phyloP scores from a whole-genome alignment of 768 basidiomycete species.

The Royoungia palumana region DNA sequence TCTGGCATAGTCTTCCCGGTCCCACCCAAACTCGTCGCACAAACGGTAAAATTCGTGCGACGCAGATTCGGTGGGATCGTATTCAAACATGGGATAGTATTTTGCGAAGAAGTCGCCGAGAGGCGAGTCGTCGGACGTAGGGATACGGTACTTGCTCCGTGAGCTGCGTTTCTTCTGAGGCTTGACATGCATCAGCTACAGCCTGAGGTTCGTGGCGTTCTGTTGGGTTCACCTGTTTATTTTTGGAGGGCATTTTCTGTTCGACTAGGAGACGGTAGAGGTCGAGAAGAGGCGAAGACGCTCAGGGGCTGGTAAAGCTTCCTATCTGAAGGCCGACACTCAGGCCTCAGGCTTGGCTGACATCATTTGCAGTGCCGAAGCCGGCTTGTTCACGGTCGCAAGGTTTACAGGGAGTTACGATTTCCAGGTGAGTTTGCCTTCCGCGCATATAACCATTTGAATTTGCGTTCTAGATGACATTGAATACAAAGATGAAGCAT shows the following conservation, averaged over 20 bases:
- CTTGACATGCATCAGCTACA: neutral
- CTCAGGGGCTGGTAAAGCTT: too few species aligned
- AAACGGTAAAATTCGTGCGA: conserved; percentile 17
- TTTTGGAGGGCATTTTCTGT: neutral
- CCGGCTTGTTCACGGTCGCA: too few species aligned
- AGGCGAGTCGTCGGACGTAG: neutral
- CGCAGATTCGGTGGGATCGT: conserved; percentile 6
- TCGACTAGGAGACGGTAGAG: too few species aligned
- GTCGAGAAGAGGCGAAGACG: too few species aligned
- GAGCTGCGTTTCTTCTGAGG: neutral
- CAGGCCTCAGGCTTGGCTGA: too few species aligned
- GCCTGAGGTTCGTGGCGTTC: neutral
- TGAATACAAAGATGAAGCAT: too few species aligned
- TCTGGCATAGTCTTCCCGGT: neutral
- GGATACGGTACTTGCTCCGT: neutral
- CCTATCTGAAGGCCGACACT: too few species aligned
- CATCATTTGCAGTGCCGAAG: too few species aligned
- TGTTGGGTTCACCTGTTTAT: neutral
- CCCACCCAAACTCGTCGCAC: conserved; percentile 12
- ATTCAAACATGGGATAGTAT: neutral
- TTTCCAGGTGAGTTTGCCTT: too few species aligned
- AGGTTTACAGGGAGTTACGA: too few species aligned
- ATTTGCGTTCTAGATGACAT: too few species aligned
- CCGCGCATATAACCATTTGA: too few species aligned
- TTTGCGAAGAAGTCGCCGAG: conserved; percentile 4